Base-by-base conservation (phyloP, 768 basidiomycete species). In the Trichaptum fuscoviolaceum region DNA sequence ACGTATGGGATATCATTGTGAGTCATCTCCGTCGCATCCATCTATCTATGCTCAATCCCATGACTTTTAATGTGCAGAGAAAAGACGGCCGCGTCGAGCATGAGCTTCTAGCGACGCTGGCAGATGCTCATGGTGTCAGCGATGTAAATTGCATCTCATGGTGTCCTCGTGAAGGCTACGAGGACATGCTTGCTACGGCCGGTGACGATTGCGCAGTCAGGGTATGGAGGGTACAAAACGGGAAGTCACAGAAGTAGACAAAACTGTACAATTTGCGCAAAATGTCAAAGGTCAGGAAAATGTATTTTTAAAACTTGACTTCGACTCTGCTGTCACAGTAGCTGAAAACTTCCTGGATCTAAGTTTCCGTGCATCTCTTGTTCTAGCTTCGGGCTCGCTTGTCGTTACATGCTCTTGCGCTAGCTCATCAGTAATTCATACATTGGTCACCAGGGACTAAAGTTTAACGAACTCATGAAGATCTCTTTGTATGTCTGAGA, bases 81-180 rank as follows among this genome's bases (percentile, higher is more conserved):
- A 67, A 65, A 57, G 52, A 67, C 9, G 62, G 66, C 60, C 70
- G n/a, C 12, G 73, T 87, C 60, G 79, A 76, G 35, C 77, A 76
- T 34, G 76, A 66, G 10, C 73, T 93, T 0, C 80, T 96, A 26
- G 87, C 86, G 0, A 79, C 79, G 1, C 68, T 89, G 2, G 77
- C 83, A 20, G 78, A 84, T 12, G 89, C 93, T 0, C 97, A 99
- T 72, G 91, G 85, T 0, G 87, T 93, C 0, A 81, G 85, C 70
- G 97, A 99, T 73, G 84, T 95, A 26, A 99, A 99, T 76, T 80
- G 85, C 12, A 83, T 96, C 24, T 81, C 83, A 1, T 99, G 95
- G 94, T 95, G 93, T 77, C 85, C 89, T 1, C 79, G 90, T 36
- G 73, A 78, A 23, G 90, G 89, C 0, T 81, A 80, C 62, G 82